phyloP scores from a whole-genome alignment of 1,284 basidiomycete species.

The Pyrrhoderma lamaoense region DNA sequence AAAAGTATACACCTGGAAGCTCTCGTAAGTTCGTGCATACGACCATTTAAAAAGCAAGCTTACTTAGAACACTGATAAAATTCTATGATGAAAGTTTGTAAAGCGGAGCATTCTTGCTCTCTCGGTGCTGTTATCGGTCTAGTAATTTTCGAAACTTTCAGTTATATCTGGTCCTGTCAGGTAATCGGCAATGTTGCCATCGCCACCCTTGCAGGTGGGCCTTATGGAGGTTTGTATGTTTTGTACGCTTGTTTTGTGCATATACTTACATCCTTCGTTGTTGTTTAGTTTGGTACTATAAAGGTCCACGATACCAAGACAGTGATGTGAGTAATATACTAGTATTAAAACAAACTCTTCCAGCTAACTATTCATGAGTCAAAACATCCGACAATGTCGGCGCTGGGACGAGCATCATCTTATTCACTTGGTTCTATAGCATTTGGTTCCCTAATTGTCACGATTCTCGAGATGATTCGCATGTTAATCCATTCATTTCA shows the following conservation, averaged over 20 bases:
- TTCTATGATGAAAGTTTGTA: slow-evolving; percentile 27
- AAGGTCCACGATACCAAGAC: slow-evolving; percentile 55
- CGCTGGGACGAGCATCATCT: slow-evolving; percentile 77
- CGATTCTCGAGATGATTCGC: slow-evolving; percentile 71
- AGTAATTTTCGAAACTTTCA: slow-evolving; percentile 73
- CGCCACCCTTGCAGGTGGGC: slow-evolving; percentile 72
- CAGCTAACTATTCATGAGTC: slow-evolving; percentile 36
- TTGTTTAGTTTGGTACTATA: slow-evolving; percentile 59
- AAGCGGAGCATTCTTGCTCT: slow-evolving; percentile 39
- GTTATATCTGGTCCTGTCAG: slow-evolving; percentile 79
- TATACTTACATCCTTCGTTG: slow-evolving; percentile 1
- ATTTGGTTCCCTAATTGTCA: slow-evolving; percentile 85
- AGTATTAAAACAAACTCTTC: slow-evolving; percentile 2
- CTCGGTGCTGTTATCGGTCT: slow-evolving; percentile 56
- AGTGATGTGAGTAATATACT: slow-evolving; percentile 43
- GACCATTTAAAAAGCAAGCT: not conserved
- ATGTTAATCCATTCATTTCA: slow-evolving; percentile 27
- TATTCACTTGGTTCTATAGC: slow-evolving; percentile 84
- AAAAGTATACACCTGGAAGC: slow-evolving; percentile 69
- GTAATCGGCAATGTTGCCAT: slow-evolving; percentile 75
- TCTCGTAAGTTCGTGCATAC: slow-evolving; percentile 37
- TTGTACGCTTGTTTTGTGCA: not conserved
- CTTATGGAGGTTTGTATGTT: slow-evolving; percentile 40
- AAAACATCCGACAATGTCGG: slow-evolving; percentile 59
- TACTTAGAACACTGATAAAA: not conserved